A percentile compares a stretch with the other conserved stretches of the same genome.
phyloP scores from a whole-genome alignment of 2,329 filamentous ascomycete genomes.

The Neonectria coccinea region DNA sequence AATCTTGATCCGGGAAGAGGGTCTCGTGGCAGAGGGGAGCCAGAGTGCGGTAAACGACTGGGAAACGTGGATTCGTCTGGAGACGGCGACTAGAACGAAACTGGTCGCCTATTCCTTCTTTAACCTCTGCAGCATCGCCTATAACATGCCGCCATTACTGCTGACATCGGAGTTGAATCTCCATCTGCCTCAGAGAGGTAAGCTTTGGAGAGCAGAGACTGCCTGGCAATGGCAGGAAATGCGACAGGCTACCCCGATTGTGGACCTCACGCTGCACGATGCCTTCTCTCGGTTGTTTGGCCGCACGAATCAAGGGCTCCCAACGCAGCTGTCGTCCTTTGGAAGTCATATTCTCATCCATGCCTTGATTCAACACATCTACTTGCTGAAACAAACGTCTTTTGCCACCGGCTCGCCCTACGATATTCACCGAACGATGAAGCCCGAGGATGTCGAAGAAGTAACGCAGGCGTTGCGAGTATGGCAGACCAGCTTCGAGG shows the following conservation, averaged over 20 bases:
- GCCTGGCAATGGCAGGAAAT: conserved; percentile 72
- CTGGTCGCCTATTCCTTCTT: conserved; percentile 72
- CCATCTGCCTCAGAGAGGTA: conserved; percentile 64
- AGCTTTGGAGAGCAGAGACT: conserved; percentile 68
- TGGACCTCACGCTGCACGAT: conserved; percentile 67
- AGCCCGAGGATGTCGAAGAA: conserved; percentile 67
- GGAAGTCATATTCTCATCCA: conserved; percentile 80
- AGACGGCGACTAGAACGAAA: conserved; percentile 69
- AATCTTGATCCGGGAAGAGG: conserved; percentile 69
- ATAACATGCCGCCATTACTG: conserved; percentile 68
- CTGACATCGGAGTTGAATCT: conserved; percentile 71
- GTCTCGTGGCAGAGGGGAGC: conserved; percentile 61
- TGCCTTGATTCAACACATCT: conserved; percentile 78
- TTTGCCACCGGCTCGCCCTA: conserved; percentile 62
- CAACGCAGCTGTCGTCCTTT: conserved; percentile 66
- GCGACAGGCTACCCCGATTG: conserved; percentile 61
- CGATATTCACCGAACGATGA: conserved; percentile 62
- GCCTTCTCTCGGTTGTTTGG: conserved; percentile 67
- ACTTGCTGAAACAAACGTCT: conserved; percentile 73
- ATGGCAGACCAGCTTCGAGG: conserved; percentile 71
- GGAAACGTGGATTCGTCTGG: conserved; percentile 70
- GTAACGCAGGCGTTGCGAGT: conserved; percentile 65
- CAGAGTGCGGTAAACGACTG: conserved; percentile 62
- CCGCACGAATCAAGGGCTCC: conserved; percentile 61
- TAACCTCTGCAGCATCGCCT: conserved; percentile 71